Percentiles rank a stretch among this genome's conserved stretches.
These are phyloP conservation scores for Xylariaceae sp. DNA, from an alignment of 2,329 filamentous ascomycete species.

Conservation along the genomic window DNA sequence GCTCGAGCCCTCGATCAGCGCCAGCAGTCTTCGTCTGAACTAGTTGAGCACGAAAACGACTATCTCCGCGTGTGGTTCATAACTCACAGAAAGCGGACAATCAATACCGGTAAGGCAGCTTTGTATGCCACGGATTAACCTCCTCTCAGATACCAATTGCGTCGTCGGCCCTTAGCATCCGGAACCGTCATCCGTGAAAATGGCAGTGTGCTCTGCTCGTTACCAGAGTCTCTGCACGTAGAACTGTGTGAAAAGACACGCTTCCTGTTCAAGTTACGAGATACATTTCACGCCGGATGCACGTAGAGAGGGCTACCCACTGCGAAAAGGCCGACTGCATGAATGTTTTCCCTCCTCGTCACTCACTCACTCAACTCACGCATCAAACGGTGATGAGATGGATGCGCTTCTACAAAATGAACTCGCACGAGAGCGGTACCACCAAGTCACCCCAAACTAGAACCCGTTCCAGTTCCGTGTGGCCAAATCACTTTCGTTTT, in stretches of 20 bases:
- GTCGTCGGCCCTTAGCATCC: background rate
- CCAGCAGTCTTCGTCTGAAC: slow-evolving; percentile 3
- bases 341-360: slow-evolving; percentile 3
- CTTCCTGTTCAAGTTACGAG: too few relatives aligned
- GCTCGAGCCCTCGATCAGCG: background rate
- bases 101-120: background rate
- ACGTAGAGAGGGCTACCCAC: slow-evolving; percentile 13
- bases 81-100: background rate
- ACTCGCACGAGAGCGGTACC: slow-evolving; percentile 9
- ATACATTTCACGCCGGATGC: slow-evolving; percentile 8
- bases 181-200: background rate
- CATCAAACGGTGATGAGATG: slow-evolving; percentile 13
- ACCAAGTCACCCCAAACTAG: background rate
- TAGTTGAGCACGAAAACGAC: background rate
- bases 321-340: slow-evolving; percentile 18
- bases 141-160: background rate
- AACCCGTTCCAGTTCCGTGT: slow-evolving; percentile 3
- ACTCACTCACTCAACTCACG: background rate
- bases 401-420: background rate
- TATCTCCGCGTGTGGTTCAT: background rate
- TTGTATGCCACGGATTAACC: background rate
- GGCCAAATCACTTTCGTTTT: background rate
- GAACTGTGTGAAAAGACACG: background rate
- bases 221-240: background rate
- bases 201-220: too few relatives aligned